Base-by-base conservation (phyloP, 164 flowering plant species). In the Vitis amurensis region DNA sequence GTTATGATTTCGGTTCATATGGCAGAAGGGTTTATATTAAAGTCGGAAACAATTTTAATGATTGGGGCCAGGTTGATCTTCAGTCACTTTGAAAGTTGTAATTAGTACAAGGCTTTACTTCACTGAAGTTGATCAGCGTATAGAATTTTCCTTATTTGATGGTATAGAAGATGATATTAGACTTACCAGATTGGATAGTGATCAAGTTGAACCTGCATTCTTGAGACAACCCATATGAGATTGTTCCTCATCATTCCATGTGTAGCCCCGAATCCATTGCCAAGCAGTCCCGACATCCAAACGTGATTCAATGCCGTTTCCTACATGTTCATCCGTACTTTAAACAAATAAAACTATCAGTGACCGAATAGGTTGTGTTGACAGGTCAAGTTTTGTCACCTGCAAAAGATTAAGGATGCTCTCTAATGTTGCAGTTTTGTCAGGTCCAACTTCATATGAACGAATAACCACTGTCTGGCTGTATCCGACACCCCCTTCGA, bases 371-470 rank as follows among this genome's bases (percentile, higher is more conserved):
- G 44, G 14, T 61, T 16, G 30, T 23, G 30, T 44, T 61, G 23
- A 19, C 64, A 61, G 11, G 27, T 23, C 10, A 8, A 29, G 64
- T 61, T 12, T 11, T 6, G 5, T 47, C 9, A 88, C 92, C 92
- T 88, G 92, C 63, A 86, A 81, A 55, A 90, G 83, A 68, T 87
- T 87, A 4, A 88, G 87, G 66, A 90, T 66, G 76, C 87, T 88
- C 59, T 90, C 91, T 4, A 88, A 57, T 0, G 91, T 88, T 0
- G 83, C 86, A 11, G 91, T 87, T 70, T 87, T 88, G 65, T 90
- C 96, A 59, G 87, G 73, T 2, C 91, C 91, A 63, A 88, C 86
- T 84, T 90, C 96, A 62, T 86, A 85, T 16, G 92, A 88, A 50
- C 95, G 62, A 9, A 86, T 68, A 10, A 88, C 90, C 53, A 88